Evolutionary conservation across 2,329 filamentous ascomycete genomes (phyloP).

Genomic region (Ascochyta pisi): DNA sequence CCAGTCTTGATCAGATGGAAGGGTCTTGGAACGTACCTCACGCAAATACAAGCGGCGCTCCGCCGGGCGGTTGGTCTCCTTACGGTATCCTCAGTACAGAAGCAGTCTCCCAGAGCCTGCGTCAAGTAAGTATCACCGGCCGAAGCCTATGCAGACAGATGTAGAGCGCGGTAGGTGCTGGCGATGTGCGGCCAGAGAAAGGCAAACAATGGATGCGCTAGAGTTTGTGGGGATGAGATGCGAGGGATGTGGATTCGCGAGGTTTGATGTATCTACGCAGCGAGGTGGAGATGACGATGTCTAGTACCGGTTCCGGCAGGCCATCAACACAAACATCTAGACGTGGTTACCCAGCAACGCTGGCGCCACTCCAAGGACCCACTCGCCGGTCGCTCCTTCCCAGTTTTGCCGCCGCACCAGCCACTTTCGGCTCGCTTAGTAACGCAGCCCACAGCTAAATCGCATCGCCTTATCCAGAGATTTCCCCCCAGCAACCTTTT

Average conservation of each 20-base stretch:
- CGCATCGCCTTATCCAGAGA: constrained; percentile 18
- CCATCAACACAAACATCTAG: constrained; percentile 35
- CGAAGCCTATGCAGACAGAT: constrained; percentile 36
- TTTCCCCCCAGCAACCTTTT: constrained; percentile 31
- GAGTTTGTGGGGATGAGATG: constrained; percentile 30
- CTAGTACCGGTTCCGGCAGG: constrained; percentile 29
- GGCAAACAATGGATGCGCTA: constrained; percentile 27
- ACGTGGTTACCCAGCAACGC: constrained; percentile 40
- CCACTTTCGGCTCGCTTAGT: constrained; percentile 23
- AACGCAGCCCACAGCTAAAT: constrained; percentile 33
- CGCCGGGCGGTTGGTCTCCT: constrained; percentile 69
- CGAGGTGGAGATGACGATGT: constrained; percentile 38
- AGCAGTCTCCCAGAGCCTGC: constrained; percentile 49
- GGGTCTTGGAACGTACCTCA: constrained; percentile 65
- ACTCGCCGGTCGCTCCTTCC: constrained; percentile 7
- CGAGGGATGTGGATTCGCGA: constrained; percentile 30
- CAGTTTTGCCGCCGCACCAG: constrained; percentile 14
- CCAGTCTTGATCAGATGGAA: constrained; percentile 6
- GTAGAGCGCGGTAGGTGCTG: constrained; percentile 11
- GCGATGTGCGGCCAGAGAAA: constrained; percentile 14
- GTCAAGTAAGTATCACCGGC: constrained; percentile 46
- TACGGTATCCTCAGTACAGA: constrained; percentile 54
- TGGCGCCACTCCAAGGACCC: constrained; percentile 9
- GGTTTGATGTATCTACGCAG: constrained; percentile 29
- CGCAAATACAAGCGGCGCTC: constrained; percentile 79